Evolutionary conservation across 257 asterid species (phyloP), one percentile per base, ranked within the genome.

Genomic region (Scutellaria barbata): DNA sequence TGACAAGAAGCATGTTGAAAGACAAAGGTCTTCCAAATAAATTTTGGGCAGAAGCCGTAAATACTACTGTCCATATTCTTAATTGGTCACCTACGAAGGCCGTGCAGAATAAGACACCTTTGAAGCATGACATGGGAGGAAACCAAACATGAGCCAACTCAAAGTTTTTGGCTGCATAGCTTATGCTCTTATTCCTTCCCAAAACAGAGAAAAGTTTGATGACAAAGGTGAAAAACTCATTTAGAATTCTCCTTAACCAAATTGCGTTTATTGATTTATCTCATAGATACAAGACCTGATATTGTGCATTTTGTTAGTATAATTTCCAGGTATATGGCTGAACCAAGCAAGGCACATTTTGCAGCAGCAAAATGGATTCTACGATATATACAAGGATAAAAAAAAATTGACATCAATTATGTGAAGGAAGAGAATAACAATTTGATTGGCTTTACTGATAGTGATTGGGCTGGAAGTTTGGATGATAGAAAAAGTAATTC

Each of bases 41-140:
- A 7, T 37, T 68, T 40, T 77, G 71, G 66, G 53, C 64, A 5
- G 66, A 72, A 46, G 72, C 62, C 5, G 61, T 69, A 8, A 12
- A 57, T 37, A 76, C 10, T 1, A 41, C 22, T 4, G 13, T 57
- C 0, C 39, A 63, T 43, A 62, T 69, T 1, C 48, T 69, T 1
- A 69, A 76, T 25, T 5, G 68, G 0, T 71, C 64, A 5, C 65
- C 42, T 0, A 77, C 58, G 10, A 71, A 71, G 14, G 53, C 35
- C 0, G 59, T 57, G 1, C 40, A 7, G 8, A 20, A 63, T 52
- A 30, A 46, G 10, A 64, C 46, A 7, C 67, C 48, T 0, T 64
- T 71, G 58, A 70, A 45, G 77, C 69, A 0, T 70, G 56, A 56
- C n/a, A 69, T 8, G 67, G 72, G 10, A 54, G 50, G 4, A 76